Conservation (phyloP, 148 eudicot genomes). For the Simmondsia chinensis region DNA sequence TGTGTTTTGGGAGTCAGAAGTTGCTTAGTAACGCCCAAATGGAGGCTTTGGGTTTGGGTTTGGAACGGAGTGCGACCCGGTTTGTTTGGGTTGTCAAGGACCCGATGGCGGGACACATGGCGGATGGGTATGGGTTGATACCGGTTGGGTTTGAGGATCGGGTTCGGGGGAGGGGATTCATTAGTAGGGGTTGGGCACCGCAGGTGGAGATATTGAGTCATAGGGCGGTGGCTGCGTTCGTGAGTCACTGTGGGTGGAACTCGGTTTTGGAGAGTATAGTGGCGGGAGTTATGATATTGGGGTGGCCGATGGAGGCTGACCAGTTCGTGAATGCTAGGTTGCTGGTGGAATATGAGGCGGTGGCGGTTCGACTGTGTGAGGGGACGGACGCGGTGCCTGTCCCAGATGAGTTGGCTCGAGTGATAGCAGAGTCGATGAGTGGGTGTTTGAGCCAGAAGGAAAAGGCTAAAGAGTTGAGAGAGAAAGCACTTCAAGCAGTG, state of each 20-base stretch:
- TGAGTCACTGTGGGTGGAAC: constrained; percentile 86
- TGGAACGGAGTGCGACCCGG: constrained; percentile 33
- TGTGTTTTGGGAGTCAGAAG: constrained; percentile 64
- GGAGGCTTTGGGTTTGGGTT: constrained; percentile 36
- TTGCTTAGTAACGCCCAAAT: constrained; percentile 27
- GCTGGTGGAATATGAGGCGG: constrained; percentile 39
- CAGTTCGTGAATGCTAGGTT: constrained; percentile 43
- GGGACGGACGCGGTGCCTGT: constrained; percentile 42
- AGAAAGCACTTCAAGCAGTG: constrained; percentile 36
- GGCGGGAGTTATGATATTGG: constrained; percentile 48
- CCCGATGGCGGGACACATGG: constrained; percentile 11
- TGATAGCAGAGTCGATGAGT: constrained; percentile 28
- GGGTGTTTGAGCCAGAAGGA: constrained; percentile 15
- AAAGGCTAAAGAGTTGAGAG: constrained; percentile 28
- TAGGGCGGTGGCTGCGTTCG: constrained; percentile 49
- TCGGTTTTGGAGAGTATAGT: constrained; percentile 54
- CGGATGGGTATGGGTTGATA: constrained; percentile 4
- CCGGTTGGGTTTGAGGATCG: constrained; percentile 26
- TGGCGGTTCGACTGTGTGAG: constrained; percentile 30
- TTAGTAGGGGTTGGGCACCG: constrained; percentile 58
- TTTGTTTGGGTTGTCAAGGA: constrained; percentile 48
- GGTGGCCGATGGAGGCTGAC: constrained; percentile 69
- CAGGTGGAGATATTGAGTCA: constrained; percentile 50
- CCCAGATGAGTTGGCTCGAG: constrained; percentile 25
- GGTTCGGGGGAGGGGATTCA: constrained; percentile 27